These are phyloP conservation scores for Apiotrichum mycotoxinovorans DNA, from an alignment of 1,284 basidiomycete species.

Conservation along the genomic window DNA sequence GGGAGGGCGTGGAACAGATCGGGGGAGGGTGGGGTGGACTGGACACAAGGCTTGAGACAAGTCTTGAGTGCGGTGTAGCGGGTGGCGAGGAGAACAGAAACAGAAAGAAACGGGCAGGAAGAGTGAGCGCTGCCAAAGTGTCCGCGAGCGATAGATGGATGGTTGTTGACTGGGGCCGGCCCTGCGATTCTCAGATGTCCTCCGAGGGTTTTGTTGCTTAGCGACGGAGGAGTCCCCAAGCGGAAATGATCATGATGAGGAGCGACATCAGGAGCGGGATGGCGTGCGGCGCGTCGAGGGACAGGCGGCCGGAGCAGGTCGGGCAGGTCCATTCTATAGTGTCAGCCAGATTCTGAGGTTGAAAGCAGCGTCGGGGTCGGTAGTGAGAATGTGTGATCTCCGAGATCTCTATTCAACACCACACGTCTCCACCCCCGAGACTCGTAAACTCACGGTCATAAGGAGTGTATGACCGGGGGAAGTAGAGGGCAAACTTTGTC, in stretches of 20 bases:
- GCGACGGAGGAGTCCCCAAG: constrained; percentile 60
- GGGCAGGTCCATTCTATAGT: constrained; percentile 64
- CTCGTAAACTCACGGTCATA: constrained; percentile 61
- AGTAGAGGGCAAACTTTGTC: constrained; percentile 76
- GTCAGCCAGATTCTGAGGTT: not conserved
- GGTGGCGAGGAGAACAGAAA: no score
- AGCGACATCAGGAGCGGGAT: constrained; percentile 65
- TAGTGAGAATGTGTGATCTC: not conserved
- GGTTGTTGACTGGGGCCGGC: constrained; percentile 9
- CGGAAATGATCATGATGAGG: constrained; percentile 68
- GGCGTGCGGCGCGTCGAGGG: constrained; percentile 59
- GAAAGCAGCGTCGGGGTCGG: not conserved
- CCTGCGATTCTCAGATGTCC: no score
- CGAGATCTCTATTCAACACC: not conserved
- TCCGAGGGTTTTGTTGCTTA: no score
- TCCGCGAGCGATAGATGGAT: constrained; percentile 47
- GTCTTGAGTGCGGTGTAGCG: no score
- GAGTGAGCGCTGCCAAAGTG: not conserved
- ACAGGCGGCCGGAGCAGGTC: constrained; percentile 59
- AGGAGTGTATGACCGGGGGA: constrained; percentile 70
- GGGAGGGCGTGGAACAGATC: no score
- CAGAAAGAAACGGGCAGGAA: no score
- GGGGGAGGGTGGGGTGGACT: no score
- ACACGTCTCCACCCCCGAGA: no score
- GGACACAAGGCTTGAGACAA: no score